Conservation (phyloP, 2,329 filamentous ascomycete genomes). For the Cryphonectria japonica region DNA sequence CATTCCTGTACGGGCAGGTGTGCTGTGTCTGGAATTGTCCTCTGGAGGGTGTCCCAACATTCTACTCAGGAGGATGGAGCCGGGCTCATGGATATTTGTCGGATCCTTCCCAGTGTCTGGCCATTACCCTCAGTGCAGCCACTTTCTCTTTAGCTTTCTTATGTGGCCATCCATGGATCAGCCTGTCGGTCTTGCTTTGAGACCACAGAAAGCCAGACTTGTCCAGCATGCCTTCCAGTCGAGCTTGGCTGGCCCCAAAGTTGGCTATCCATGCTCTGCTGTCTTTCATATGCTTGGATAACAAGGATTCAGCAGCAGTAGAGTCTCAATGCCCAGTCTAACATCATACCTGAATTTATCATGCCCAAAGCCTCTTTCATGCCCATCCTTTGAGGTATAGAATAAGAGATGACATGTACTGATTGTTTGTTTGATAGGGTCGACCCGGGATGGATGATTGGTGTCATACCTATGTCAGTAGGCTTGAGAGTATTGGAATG, state of each 20-base stretch:
- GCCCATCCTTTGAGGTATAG: not conserved
- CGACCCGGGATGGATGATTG: not conserved
- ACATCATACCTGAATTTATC: not conserved
- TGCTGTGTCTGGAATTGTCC: not conserved
- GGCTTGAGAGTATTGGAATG: not conserved
- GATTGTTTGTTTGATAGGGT: not conserved
- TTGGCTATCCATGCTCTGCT: not conserved
- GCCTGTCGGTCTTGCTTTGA: not conserved
- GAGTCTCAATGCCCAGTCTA: not conserved
- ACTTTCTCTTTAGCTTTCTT: not conserved
- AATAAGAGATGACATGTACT: not conserved
- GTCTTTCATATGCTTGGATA: not conserved
- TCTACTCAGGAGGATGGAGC: not conserved
- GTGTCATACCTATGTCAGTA: not conserved
- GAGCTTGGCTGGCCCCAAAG: no score
- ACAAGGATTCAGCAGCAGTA: not conserved
- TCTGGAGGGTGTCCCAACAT: not conserved
- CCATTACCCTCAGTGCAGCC: not conserved
- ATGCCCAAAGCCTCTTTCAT: not conserved
- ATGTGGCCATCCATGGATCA: not conserved
- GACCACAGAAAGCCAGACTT: slow-evolving; percentile 6
- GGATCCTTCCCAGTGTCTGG: slow-evolving; percentile 1
- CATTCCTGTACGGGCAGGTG: not conserved
- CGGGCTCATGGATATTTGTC: not conserved
- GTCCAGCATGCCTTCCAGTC: not conserved